phyloP scores from a whole-genome alignment of 2,329 filamentous ascomycete genomes.

The Fusarium falciforme region DNA sequence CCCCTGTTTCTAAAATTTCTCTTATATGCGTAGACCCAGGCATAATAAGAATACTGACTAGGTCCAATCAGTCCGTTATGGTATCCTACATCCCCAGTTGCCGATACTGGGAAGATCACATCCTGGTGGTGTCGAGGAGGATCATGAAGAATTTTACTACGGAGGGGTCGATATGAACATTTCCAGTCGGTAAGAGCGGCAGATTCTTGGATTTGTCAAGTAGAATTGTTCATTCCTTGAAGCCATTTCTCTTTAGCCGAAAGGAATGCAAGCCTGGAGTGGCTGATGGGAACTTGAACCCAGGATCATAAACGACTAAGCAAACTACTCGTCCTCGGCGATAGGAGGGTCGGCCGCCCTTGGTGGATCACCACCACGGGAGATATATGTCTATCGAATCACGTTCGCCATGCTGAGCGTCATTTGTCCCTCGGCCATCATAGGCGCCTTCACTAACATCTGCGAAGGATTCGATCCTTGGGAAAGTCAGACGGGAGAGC shows the following conservation, averaged over 20 bases:
- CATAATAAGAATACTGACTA: neutral
- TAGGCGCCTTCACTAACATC: constrained; percentile 41
- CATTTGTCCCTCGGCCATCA: constrained; percentile 49
- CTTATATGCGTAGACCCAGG: neutral
- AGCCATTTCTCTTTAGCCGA: constrained; percentile 50
- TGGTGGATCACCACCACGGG: constrained; percentile 31
- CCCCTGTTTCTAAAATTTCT: constrained; percentile 34
- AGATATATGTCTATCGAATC: constrained; percentile 43
- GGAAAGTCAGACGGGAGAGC: constrained; percentile 49
- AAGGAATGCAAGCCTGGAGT: constrained; percentile 35
- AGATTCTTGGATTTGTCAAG: constrained; percentile 40
- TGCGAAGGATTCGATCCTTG: constrained; percentile 53
- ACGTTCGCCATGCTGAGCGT: constrained; percentile 57
- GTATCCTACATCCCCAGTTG: constrained; percentile 37
- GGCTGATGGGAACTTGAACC: constrained; percentile 22
- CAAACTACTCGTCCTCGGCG: constrained; percentile 46
- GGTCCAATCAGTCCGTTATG: constrained; percentile 35
- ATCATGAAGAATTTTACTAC: too few relatives aligned
- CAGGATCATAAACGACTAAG: constrained; percentile 22
- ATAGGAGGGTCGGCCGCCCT: constrained; percentile 42
- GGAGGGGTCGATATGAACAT: too few relatives aligned
- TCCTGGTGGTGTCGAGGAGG: constrained; percentile 40
- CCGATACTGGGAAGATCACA: constrained; percentile 47
- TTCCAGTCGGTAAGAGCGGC: constrained; percentile 54
- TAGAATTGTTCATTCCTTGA: constrained; percentile 49